These are phyloP conservation scores for Lentinula sp. DNA, from an alignment of 768 basidiomycete genomes.

Conservation along the genomic window DNA sequence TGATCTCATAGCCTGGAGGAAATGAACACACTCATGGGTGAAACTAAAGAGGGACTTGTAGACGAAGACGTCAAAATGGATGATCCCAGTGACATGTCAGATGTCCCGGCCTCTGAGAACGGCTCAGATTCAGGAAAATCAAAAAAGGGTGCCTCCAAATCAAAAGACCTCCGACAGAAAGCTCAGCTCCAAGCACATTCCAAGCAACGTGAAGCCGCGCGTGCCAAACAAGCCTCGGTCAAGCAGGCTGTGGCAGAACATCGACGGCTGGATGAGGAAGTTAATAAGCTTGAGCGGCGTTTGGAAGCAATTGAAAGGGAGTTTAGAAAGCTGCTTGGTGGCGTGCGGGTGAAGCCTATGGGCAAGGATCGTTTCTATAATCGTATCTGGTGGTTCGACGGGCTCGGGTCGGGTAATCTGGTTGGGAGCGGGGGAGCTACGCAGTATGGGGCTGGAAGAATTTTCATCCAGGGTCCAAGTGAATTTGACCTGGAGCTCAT, in stretches of 20 bases:
- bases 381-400: conserved; percentile 98
- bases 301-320: conserved; percentile 89
- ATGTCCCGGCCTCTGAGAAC: conserved; percentile 55
- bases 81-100: conserved; percentile 70
- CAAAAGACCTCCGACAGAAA: conserved; percentile 46
- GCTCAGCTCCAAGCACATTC: conserved; percentile 57
- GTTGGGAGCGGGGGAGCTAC: conserved; percentile 73
- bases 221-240: conserved; percentile 70
- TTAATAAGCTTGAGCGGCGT: conserved; percentile 72
- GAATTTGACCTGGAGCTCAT: conserved; percentile 74
- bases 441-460: conserved; percentile 81
- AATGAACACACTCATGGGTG: conserved; percentile 59
- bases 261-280: conserved; percentile 82
- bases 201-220: conserved; percentile 76
- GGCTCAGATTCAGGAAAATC: conserved; percentile 47
- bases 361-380: conserved; percentile 94
- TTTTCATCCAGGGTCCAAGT: conserved; percentile 92
- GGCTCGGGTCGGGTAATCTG: conserved; percentile 80
- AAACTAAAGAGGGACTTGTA: conserved; percentile 42
- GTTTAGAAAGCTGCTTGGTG: conserved; percentile 83
- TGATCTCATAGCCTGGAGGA: conserved; percentile 53
- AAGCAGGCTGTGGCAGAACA: conserved; percentile 82
- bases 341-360: conserved; percentile 80
- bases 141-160: conserved; percentile 35
- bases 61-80: conserved; percentile 57